Conservation (phyloP, 257 asterid species). For the Fraxinus pennsylvanica region DNA sequence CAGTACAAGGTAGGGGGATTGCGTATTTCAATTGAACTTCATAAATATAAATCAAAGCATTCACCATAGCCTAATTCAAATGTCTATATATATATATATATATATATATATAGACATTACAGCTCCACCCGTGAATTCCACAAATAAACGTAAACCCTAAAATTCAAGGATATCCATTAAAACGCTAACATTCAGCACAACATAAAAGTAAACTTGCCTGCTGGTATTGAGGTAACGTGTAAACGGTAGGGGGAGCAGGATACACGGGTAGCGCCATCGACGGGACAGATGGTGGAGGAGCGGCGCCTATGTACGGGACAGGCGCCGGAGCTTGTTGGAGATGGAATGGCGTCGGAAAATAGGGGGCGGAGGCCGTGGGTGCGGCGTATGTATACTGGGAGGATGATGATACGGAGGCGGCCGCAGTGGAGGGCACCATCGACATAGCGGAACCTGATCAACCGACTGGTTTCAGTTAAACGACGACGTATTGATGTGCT, state of each 20-base stretch:
- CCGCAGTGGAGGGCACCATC: conserved; percentile 45
- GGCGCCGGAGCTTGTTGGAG: conserved; percentile 72
- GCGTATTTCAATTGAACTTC: neutral
- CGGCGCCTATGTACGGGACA: conserved; percentile 65
- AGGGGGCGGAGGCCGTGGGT: conserved; percentile 38
- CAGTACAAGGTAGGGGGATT: conserved; percentile 40
- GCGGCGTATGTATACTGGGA: conserved; percentile 72
- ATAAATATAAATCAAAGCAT: neutral
- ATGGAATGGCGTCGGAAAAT: conserved; percentile 97
- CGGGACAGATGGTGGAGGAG: conserved; percentile 53
- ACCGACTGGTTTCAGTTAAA: conserved; percentile 11
- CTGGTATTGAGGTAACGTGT: conserved; percentile 65
- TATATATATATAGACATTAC: too few relatives aligned
- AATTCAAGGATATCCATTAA: neutral
- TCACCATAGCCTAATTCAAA: neutral
- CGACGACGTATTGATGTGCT: neutral
- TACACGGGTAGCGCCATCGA: conserved; percentile 39
- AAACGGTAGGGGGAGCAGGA: conserved; percentile 49
- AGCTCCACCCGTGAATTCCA: neutral
- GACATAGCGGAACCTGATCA: conserved; percentile 43
- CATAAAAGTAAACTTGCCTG: conserved; percentile 36
- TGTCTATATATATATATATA: too few relatives aligned
- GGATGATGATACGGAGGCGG: conserved; percentile 56
- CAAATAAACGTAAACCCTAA: neutral
- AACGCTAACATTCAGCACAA: neutral